These are phyloP conservation scores for Globisporangium cederbergense DNA, from an alignment of 352 stramenopile genomes.

Conservation along the genomic window DNA sequence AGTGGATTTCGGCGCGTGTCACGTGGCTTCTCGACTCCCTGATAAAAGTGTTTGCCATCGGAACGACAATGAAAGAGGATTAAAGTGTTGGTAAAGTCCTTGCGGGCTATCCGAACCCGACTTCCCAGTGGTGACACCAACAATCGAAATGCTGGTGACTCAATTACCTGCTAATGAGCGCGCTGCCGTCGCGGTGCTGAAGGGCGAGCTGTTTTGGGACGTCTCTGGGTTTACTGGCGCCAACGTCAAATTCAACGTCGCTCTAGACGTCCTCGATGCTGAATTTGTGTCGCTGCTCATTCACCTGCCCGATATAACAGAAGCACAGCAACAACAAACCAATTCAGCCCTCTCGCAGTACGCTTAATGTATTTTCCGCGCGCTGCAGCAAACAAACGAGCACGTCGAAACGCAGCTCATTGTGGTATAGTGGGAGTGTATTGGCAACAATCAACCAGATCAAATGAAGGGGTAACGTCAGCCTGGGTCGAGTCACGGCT, in stretches of 20 bases:
- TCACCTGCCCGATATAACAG: not conserved
- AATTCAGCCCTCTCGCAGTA: not conserved
- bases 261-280: not conserved
- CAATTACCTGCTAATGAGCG: not conserved
- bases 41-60: conserved; percentile 23
- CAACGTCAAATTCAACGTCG: not conserved
- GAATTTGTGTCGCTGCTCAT: not conserved
- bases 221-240: not conserved
- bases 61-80: conserved; percentile 18
- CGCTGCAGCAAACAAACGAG: not conserved
- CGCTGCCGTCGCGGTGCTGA: not conserved
- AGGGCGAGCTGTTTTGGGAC: not conserved
- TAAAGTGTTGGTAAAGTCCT: conserved; percentile 22
- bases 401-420: not conserved
- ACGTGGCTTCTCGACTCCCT: conserved; percentile 19
- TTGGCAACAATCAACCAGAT: too few relatives aligned
- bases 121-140: conserved; percentile 8
- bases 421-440: too few relatives aligned
- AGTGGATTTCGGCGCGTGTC: conserved; percentile 20
- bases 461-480: too few relatives aligned
- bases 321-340: not conserved
- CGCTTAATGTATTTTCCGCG: not conserved
- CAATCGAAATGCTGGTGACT: not conserved
- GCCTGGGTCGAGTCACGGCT: too few relatives aligned
- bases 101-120: conserved; percentile 14